Conservation (phyloP, 768 basidiomycete genomes). For the Coprinellus micaceus region DNA sequence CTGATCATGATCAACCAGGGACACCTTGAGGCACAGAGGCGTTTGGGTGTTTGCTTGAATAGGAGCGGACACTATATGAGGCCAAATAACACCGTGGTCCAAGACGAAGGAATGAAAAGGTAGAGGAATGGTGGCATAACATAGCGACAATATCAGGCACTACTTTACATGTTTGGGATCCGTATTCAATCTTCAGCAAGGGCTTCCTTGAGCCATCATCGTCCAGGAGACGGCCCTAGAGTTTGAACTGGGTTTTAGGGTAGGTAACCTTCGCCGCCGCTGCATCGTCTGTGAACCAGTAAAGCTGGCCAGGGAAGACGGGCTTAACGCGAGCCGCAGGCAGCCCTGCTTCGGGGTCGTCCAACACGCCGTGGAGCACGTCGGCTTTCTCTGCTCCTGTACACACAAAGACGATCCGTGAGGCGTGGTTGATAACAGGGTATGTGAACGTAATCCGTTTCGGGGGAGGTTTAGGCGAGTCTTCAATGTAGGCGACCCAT, state of each 20-base stretch:
- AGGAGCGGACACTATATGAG: neutral
- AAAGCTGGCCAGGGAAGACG: conserved; percentile 75
- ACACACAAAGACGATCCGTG: conserved; percentile 85
- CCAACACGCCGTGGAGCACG: conserved; percentile 67
- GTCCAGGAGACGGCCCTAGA: conserved; percentile 28
- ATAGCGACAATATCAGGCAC: neutral
- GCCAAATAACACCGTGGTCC: too few relatives aligned
- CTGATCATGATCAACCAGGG: conserved; percentile 58
- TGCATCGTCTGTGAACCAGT: conserved; percentile 92
- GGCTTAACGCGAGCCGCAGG: conserved; percentile 84
- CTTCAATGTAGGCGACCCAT: conserved; percentile 92
- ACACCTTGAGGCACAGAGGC: neutral
- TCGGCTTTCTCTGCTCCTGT: conserved; percentile 81
- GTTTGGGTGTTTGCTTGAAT: neutral
- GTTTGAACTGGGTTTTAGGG: conserved; percentile 52
- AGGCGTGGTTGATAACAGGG: conserved; percentile 87
- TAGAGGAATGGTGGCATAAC: neutral
- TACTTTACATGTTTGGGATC: neutral
- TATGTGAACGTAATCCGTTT: conserved; percentile 89
- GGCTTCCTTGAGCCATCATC: too few relatives aligned
- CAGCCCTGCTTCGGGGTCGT: conserved; percentile 72
- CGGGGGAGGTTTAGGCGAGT: conserved; percentile 91
- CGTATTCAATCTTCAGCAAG: neutral
- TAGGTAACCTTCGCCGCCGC: conserved; percentile 66
- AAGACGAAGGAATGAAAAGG: too few relatives aligned